Base-by-base conservation (phyloP, 2,329 filamentous ascomycete species). In the Sphaerostilbella broomeana region DNA sequence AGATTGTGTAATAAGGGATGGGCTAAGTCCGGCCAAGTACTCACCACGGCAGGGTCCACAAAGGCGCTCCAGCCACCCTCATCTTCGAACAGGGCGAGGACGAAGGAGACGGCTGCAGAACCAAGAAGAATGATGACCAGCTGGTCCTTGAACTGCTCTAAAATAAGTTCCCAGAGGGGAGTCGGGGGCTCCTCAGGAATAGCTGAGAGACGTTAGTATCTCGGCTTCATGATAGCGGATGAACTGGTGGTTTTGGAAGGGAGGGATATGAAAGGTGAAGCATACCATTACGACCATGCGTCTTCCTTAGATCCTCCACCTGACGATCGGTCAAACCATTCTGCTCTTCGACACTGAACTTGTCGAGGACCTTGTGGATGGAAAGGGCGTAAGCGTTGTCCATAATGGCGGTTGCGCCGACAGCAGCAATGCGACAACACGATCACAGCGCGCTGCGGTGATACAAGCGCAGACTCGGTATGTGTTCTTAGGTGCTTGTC, bases 121-220 rank as follows among this genome's bases (percentile, higher is more conserved):
- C 80, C 92, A 35, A 98, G 77, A 16, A 98, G 74, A 53, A 98
- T 98, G 38, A 98, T 77, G 51, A 98, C 92, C 33, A 98, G 79
- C 65, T 98, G 92, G 61, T 98, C 92, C 67, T 98, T 95, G 75
- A 98, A 98, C 63, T 98, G 92, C 67, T 98, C 92, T 43, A 98
- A 75, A 40, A 98, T 86, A 47, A 98, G 81, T 66, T 97, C 79
- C 92, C 90, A 98, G 33, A 98, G 62, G 26, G 92, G 92, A 21
- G 92, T 98, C 3, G 92, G 88, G 38, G 92, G 92, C 50, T 98
- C 92, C 68, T 98, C 92, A 31, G 74, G 66, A 46, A 79, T 79
- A 33, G 73, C 75, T 79, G 48, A 47, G 27, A 41, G 35, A 31
- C 20, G 15, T 40, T 35, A 40, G 41, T 20, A 33, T 33, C 18